Evolutionary conservation across 2,329 filamentous ascomycete species (phyloP).

Genomic region (Sarocladium brachiariae): DNA sequence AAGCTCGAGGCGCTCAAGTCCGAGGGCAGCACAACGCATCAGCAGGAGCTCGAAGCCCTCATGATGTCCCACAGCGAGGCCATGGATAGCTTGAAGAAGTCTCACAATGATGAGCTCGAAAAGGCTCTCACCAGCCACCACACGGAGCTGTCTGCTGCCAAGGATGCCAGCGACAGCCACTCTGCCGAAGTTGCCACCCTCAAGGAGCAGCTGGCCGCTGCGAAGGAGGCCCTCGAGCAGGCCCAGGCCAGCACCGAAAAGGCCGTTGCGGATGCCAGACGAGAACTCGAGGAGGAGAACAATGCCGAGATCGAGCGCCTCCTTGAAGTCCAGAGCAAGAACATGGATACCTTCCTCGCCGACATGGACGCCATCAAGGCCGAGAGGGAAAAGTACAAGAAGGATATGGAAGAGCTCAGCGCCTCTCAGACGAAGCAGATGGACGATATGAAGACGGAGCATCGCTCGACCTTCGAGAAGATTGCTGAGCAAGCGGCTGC

Average conservation of each 20-base stretch:
- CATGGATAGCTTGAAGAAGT: constrained; percentile 33
- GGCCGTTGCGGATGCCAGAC: constrained; percentile 31
- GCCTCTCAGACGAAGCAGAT: constrained; percentile 30
- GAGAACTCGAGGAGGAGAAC: constrained; percentile 38
- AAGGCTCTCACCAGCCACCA: constrained; percentile 19
- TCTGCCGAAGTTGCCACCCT: constrained; percentile 25
- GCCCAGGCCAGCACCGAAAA: constrained; percentile 20
- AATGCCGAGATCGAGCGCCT: constrained; percentile 42
- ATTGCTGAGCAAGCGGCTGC: constrained; percentile 28
- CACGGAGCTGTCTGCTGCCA: constrained; percentile 21
- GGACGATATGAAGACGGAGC: constrained; percentile 33
- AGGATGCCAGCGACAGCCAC: constrained; percentile 24
- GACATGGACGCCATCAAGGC: constrained; percentile 24
- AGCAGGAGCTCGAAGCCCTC: constrained; percentile 37
- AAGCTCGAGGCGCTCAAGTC: constrained; percentile 21
- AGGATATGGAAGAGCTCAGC: constrained; percentile 37
- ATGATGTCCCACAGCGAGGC: constrained; percentile 29
- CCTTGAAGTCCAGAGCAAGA: constrained; percentile 33
- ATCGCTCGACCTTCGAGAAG: constrained; percentile 27
- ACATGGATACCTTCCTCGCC: constrained; percentile 24
- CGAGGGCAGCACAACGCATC: constrained; percentile 16
- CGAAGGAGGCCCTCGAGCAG: constrained; percentile 22
- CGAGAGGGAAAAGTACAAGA: constrained; percentile 29
- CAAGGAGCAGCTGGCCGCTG: constrained; percentile 23
- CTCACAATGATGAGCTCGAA: constrained; percentile 12